Evolutionary conservation across 768 basidiomycete species (phyloP).

Genomic region (Serendipita sp.): DNA sequence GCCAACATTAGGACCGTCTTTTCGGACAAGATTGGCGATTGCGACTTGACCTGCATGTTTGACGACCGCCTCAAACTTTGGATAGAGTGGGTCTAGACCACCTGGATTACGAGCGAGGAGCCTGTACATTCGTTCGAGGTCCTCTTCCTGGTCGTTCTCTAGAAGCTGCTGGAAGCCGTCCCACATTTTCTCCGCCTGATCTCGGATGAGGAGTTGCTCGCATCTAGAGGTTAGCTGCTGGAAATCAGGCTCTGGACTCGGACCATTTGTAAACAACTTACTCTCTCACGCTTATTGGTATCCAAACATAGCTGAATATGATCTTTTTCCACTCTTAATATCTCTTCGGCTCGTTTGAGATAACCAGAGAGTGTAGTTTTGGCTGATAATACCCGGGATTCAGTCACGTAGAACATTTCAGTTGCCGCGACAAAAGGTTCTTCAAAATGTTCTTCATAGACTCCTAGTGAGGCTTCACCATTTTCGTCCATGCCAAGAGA

Average conservation of each 20-base stretch:
- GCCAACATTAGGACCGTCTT: slow-evolving; percentile 34
- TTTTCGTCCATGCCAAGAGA: slow-evolving; percentile 86
- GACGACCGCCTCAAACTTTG: slow-evolving; percentile 89
- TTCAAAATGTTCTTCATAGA: slow-evolving; percentile 87
- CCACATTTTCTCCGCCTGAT: slow-evolving; percentile 73
- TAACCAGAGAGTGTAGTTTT: slow-evolving; percentile 87
- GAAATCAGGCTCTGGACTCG: slow-evolving; percentile 36
- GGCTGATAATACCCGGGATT: slow-evolving; percentile 78
- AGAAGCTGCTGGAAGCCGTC: slow-evolving; percentile 81
- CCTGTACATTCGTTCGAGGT: slow-evolving; percentile 87
- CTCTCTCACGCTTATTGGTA: slow-evolving; percentile 65
- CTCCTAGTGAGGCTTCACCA: slow-evolving; percentile 82
- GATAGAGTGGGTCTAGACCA: slow-evolving; percentile 78
- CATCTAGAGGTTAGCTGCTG: slow-evolving; percentile 33
- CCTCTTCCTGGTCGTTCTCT: slow-evolving; percentile 88
- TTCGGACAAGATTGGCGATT: slow-evolving; percentile 50
- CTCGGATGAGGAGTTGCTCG: slow-evolving; percentile 81
- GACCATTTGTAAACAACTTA: slow-evolving; percentile 13
- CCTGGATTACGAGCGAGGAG: slow-evolving; percentile 76
- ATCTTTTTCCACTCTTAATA: slow-evolving; percentile 85
- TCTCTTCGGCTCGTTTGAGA: slow-evolving; percentile 83
- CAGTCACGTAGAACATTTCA: slow-evolving; percentile 78
- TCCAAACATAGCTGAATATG: slow-evolving; percentile 88
- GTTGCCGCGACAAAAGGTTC: slow-evolving; percentile 75
- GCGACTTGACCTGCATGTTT: slow-evolving; percentile 75